Base-by-base conservation (phyloP, 495 filamentous ascomycete species). In the Lindgomyces ingoldianus region DNA sequence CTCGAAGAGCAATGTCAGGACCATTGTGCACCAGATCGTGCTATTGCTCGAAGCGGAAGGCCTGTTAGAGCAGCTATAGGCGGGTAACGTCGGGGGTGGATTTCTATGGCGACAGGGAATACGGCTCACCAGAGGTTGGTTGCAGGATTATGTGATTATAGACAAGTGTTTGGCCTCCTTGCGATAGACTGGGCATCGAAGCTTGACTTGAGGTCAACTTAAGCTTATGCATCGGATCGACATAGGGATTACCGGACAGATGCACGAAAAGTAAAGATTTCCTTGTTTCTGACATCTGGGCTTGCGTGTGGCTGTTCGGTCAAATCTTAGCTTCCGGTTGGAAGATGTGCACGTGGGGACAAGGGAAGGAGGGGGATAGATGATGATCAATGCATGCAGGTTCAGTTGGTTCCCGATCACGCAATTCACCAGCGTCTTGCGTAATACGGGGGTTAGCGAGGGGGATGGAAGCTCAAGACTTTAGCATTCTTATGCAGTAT, bases 1-100 rank as follows among this genome's bases (percentile, higher is more conserved):
- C 60, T 87, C 89, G 80, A 91, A 87, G 83, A 90, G 88, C 76
- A 89, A 83, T 62, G 92, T 98, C 45, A 85, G 95, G 76, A 93
- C 88, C 63, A 91, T 91, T 56, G 94, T 98, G 57, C 94, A 98
- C 80, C 91, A 97, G 84, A 98, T 98, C 70, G 83, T 98, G 63
- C 81, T 98, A 67, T 79, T 97, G 80, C 78, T 98, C 51, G 94
- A 98, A 84, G 88, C 85, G 72, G 81, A 89, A 66, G 95, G 94
- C n/a, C 84, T 96, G 61, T 74, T 93, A 71, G 89, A 91, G 64
- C 78, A 76, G 67, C 73, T 79, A 52, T 82, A 76, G 67, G 29
- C n/a, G 48, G 14, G 45, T 1, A 60, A 24, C 26, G 2, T 1
- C 27, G 2, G 9, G 42, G 1, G 25, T 45, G 55, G 41, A 22